These are phyloP conservation scores for Buddleja alternifolia DNA, from an alignment of 257 asterid genomes.

Conservation along the genomic window DNA sequence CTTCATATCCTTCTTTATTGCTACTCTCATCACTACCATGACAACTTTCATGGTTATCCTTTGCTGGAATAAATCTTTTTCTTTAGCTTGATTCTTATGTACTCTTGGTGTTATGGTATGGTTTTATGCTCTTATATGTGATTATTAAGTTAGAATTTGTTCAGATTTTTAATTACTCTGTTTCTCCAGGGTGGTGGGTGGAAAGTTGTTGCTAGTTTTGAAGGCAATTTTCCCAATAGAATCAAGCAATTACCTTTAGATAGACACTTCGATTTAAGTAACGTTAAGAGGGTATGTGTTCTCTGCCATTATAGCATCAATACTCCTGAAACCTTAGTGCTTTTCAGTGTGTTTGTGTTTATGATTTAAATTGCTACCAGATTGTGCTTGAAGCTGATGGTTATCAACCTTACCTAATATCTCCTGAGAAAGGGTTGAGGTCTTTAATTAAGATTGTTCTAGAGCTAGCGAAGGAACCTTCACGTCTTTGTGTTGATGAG, in stretches of 20 bases:
- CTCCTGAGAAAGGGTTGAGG: constrained; percentile 86
- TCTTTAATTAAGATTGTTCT: constrained; percentile 78
- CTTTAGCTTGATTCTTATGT: not conserved
- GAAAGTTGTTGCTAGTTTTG: constrained; percentile 98
- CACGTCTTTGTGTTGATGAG: constrained; percentile 88
- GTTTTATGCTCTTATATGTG: not conserved
- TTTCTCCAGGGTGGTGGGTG: constrained; percentile 87
- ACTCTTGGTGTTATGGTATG: not conserved
- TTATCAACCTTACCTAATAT: constrained; percentile 81
- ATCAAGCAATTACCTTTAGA: constrained; percentile 95
- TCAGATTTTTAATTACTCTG: constrained; percentile 21
- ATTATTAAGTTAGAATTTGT: not conserved
- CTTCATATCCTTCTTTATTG: not conserved
- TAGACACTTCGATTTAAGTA: constrained; percentile 82
- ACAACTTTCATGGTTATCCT: too few species aligned
- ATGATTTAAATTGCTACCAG: constrained; percentile 43
- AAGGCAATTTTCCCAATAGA: constrained; percentile 94
- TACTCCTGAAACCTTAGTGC: constrained; percentile 1
- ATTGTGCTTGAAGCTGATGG: constrained; percentile 93
- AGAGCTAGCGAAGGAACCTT: constrained; percentile 88
- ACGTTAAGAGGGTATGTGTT: constrained; percentile 73
- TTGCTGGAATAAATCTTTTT: not conserved
- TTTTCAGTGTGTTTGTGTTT: constrained; percentile 24
- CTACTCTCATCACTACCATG: too few species aligned
- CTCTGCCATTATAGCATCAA: constrained; percentile 1